A percentile compares a stretch with the other conserved stretches of the same genome.
Evolutionary conservation across 1,284 basidiomycete species (phyloP).

Genomic region (Tilletia walkeri): DNA sequence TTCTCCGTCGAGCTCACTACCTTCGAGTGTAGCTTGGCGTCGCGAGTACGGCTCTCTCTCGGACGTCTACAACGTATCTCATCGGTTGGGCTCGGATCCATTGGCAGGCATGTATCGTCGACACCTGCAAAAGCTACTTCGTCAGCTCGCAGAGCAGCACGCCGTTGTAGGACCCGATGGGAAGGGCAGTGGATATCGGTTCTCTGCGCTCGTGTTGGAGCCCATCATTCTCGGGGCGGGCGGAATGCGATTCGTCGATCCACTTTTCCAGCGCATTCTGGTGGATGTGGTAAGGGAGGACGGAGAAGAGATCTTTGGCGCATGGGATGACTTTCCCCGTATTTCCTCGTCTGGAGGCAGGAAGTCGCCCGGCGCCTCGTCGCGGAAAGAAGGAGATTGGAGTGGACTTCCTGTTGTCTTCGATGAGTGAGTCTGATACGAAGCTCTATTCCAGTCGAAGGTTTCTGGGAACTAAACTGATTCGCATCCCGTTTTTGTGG

Average conservation of each 20-base stretch:
- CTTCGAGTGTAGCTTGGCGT: not conserved
- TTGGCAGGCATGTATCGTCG: conserved; percentile 68
- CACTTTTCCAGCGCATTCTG: conserved; percentile 86
- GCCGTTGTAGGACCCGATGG: conserved; percentile 56
- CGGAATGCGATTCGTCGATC: conserved; percentile 96
- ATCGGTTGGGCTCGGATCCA: conserved; percentile 62
- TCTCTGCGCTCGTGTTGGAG: conserved; percentile 79
- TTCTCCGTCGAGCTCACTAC: not conserved
- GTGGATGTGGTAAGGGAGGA: conserved; percentile 72
- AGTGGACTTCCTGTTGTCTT: conserved; percentile 84
- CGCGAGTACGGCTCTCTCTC: conserved; percentile 60
- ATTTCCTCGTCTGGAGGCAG: not conserved
- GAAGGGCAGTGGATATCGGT: conserved; percentile 50
- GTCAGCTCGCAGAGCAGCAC: conserved; percentile 34
- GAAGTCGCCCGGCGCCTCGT: not conserved
- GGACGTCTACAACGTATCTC: conserved; percentile 71
- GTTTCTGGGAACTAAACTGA: too few species aligned
- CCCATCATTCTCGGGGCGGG: conserved; percentile 92
- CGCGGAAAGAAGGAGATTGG: conserved; percentile 59
- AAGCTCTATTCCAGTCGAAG: too few species aligned
- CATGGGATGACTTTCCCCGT: not conserved
- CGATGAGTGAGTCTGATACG: conserved; percentile 65
- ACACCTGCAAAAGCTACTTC: conserved; percentile 65
- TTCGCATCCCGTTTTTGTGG: not conserved
- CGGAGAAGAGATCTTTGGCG: conserved; percentile 58